Evolutionary conservation across 306 rosid genomes (phyloP).

Genomic region (Gastrolobium villosum): DNA sequence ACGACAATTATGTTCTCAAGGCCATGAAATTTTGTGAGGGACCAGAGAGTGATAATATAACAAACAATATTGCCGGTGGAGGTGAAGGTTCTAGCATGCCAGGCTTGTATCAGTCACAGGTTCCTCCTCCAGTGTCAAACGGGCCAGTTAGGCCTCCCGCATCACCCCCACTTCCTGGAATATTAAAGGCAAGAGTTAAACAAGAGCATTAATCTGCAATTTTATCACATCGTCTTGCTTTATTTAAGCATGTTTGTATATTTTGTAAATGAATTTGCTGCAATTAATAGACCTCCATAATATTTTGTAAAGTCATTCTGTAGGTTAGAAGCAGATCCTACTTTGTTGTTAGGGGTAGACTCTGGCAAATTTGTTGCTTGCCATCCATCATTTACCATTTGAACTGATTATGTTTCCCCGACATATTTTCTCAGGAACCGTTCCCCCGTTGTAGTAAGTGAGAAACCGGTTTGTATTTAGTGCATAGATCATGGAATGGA

Average conservation of each 20-base stretch:
- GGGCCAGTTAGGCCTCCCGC: constrained; percentile 73
- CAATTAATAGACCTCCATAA: constrained; percentile 42
- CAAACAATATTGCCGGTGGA: constrained; percentile 63
- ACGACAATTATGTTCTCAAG: constrained; percentile 89
- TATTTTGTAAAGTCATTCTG: constrained; percentile 47
- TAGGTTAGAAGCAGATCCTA: constrained; percentile 59
- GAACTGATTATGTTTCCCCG: constrained; percentile 31
- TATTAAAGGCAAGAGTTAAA: constrained; percentile 91
- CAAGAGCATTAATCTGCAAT: constrained; percentile 71
- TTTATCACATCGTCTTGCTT: constrained; percentile 42
- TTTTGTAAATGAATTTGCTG: constrained; percentile 66
- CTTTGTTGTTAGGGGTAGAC: constrained; percentile 49
- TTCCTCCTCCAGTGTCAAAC: constrained; percentile 60
- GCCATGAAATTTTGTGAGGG: constrained; percentile 87
- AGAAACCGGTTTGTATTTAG: constrained; percentile 46
- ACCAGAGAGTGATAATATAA: constrained; percentile 61
- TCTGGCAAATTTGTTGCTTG: constrained; percentile 57
- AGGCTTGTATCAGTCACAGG: constrained; percentile 68
- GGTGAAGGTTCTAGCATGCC: constrained; percentile 86
- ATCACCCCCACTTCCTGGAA: constrained; percentile 96
- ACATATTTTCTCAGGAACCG: constrained; percentile 36
- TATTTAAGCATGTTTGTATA: constrained; percentile 65
- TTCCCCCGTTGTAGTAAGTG: constrained; percentile 37
- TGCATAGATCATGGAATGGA: constrained; percentile 41
- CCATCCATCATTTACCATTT: constrained; percentile 46